A percentile compares a stretch with the other conserved stretches of the same genome.
Conservation (phyloP, 306 rosid species). For the Gleditsia sinensis region DNA sequence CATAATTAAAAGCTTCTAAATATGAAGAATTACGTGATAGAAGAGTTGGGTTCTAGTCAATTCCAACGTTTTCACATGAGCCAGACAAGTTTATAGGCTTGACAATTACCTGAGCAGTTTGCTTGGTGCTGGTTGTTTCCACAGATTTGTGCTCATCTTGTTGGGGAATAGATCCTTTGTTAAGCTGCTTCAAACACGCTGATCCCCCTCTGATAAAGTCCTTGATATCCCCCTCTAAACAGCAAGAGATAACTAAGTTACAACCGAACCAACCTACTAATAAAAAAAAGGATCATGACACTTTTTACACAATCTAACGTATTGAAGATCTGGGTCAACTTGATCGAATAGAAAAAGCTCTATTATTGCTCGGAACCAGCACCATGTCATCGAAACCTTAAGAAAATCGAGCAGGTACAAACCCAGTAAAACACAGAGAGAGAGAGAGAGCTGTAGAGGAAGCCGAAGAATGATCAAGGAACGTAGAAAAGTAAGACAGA, state of each 20-base stretch:
- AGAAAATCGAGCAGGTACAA: not conserved
- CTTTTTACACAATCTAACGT: constrained; percentile 27
- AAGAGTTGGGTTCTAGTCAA: too few species aligned
- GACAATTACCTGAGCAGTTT: constrained; percentile 79
- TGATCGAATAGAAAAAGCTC: constrained; percentile 33
- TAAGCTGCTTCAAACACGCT: constrained; percentile 87
- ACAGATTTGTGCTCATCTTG: constrained; percentile 69
- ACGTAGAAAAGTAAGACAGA: not conserved
- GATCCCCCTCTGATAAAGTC: constrained; percentile 27
- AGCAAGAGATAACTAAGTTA: constrained; percentile 24
- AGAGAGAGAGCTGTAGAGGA: too few species aligned
- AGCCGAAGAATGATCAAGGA: not conserved
- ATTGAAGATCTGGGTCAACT: constrained; percentile 52
- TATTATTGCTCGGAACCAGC: constrained; percentile 20
- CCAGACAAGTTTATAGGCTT: constrained; percentile 28
- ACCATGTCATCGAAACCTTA: not conserved
- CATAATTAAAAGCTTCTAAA: not conserved
- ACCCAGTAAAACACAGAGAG: not conserved
- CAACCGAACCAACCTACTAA: constrained; percentile 16
- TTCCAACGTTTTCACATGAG: constrained; percentile 36
- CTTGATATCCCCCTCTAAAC: constrained; percentile 29
- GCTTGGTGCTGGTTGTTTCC: constrained; percentile 80
- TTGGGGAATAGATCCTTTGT: constrained; percentile 82
- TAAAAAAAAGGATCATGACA: constrained; percentile 24
- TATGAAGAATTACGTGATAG: not conserved